Conservation (phyloP, 495 filamentous ascomycete species). For the Penicillium chermesinum region DNA sequence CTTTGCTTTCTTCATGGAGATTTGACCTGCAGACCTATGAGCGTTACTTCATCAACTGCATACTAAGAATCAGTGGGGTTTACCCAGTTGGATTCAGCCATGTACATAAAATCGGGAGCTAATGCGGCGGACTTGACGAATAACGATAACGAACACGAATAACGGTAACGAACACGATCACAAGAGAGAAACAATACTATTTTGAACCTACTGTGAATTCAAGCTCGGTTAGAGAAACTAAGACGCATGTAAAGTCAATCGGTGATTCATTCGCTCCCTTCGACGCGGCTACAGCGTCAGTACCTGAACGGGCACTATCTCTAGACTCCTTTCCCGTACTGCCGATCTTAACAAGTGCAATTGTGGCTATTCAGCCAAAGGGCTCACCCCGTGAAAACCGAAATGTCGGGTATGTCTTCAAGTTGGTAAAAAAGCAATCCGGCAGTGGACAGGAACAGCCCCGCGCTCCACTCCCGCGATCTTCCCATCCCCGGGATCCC, state of each 20-base stretch:
- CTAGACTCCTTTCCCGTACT: too few species aligned
- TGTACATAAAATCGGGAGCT: background rate
- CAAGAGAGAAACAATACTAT: background rate
- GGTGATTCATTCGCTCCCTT: too few species aligned
- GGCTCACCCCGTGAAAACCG: background rate
- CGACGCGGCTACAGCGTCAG: too few species aligned
- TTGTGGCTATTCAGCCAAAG: too few species aligned
- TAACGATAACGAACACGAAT: background rate
- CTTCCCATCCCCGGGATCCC: too few species aligned
- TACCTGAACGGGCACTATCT: too few species aligned
- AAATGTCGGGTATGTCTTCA: background rate
- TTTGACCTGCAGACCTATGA: too few species aligned
- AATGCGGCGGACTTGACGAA: background rate
- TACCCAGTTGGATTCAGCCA: background rate
- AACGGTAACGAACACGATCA: background rate
- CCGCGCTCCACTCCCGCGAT: conserved; percentile 1
- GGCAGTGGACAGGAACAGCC: background rate
- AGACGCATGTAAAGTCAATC: too few species aligned
- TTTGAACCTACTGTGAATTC: background rate
- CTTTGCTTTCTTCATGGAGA: too few species aligned
- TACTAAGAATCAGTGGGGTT: background rate
- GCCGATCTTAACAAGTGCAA: background rate
- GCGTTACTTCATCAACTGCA: too few species aligned
- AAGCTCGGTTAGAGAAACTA: too few species aligned
- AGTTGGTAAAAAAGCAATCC: background rate